These are phyloP conservation scores for Gypsophila paniculata DNA, from an alignment of 179 eudicot species.

Conservation along the genomic window DNA sequence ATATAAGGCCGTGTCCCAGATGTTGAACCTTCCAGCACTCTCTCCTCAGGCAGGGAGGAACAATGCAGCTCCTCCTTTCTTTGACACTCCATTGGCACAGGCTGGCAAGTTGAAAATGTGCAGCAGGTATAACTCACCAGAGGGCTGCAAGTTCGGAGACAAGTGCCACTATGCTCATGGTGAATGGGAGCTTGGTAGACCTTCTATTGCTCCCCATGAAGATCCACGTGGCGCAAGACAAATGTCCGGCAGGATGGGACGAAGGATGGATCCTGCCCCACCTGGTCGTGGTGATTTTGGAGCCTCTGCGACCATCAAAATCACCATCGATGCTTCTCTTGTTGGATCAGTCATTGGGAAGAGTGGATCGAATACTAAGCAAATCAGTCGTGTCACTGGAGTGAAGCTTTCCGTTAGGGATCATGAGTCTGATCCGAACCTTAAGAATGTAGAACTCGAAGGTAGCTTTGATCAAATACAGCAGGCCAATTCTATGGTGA, in stretches of 20 bases:
- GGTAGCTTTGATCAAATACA: conserved; percentile 84
- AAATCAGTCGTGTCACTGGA: conserved; percentile 70
- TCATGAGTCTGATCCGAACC: conserved; percentile 66
- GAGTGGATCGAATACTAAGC: conserved; percentile 72
- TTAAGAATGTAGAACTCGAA: conserved; percentile 73
- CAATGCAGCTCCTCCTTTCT: conserved; percentile 35
- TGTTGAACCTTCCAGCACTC: conserved; percentile 42
- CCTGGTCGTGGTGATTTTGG: conserved; percentile 59
- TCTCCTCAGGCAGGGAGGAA: conserved; percentile 46
- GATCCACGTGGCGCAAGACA: conserved; percentile 59
- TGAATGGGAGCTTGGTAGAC: conserved; percentile 81
- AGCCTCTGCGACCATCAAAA: conserved; percentile 65
- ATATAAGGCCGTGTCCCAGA: conserved; percentile 63
- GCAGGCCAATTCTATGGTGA: conserved; percentile 73
- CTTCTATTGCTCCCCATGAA: conserved; percentile 39
- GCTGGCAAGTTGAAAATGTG: conserved; percentile 62
- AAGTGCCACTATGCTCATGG: conserved; percentile 83
- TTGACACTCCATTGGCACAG: conserved; percentile 42
- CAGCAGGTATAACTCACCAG: conserved; percentile 63
- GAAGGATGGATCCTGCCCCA: conserved; percentile 46
- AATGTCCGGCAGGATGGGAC: conserved; percentile 45
- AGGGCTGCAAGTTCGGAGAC: conserved; percentile 84
- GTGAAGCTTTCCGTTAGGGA: conserved; percentile 72
- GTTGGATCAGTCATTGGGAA: conserved; percentile 89
- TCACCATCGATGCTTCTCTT: conserved; percentile 68